phyloP scores from a whole-genome alignment of 2,329 filamentous ascomycete genomes.

The Colletotrichum somersetense region DNA sequence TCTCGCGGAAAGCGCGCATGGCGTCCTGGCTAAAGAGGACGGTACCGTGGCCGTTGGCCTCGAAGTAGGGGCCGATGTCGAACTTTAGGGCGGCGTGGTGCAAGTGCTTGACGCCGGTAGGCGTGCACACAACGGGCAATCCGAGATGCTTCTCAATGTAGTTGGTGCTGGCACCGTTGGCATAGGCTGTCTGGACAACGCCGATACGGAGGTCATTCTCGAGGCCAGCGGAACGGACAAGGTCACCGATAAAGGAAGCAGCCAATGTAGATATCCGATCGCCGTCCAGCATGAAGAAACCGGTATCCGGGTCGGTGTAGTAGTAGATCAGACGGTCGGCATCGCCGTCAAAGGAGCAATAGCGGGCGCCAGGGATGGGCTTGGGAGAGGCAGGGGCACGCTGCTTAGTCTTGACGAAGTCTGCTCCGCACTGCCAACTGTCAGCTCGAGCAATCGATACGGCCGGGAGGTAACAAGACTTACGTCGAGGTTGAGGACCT shows the following conservation, averaged over 20 bases:
- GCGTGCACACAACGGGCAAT: constrained; percentile 91
- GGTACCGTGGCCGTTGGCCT: constrained; percentile 97
- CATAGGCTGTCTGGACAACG: constrained; percentile 97
- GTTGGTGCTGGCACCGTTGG: constrained; percentile 93
- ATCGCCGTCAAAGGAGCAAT: constrained; percentile 93
- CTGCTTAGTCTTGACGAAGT: constrained; percentile 98
- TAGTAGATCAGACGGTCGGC: constrained; percentile 97
- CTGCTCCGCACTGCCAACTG: constrained; percentile 82
- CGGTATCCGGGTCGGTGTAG: constrained; percentile 83
- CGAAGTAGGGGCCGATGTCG: constrained; percentile 97
- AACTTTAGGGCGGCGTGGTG: constrained; percentile 97
- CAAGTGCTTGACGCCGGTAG: constrained; percentile 96
- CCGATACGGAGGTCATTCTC: constrained; percentile 87
- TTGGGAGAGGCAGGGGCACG: constrained; percentile 87
- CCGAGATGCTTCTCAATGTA: constrained; percentile 91
- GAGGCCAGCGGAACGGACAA: constrained; percentile 83
- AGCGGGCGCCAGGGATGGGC: constrained; percentile 80
- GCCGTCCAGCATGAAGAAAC: constrained; percentile 93
- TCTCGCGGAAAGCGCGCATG: constrained; percentile 80
- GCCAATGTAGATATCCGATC: constrained; percentile 96
- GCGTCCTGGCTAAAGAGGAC: constrained; percentile 93
- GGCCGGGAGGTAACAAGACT: constrained; percentile 47
- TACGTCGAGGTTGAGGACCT: constrained; percentile 89
- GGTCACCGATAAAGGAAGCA: constrained; percentile 92
- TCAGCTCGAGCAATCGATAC: not conserved